phyloP scores from a whole-genome alignment of 306 rosid species.

The Benincasa hispida region DNA sequence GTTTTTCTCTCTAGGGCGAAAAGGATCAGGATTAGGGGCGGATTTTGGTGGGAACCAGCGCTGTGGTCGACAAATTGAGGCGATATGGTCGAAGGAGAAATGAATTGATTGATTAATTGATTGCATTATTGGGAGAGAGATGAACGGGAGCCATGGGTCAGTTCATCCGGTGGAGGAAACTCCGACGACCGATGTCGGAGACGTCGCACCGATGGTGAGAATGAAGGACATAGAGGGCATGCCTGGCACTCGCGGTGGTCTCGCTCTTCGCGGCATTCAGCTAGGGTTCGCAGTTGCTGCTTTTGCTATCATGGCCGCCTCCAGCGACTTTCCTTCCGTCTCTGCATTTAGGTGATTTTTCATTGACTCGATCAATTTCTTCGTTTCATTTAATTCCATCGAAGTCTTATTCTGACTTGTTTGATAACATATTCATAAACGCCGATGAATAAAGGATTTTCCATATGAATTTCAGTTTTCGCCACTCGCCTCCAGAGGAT shows the following conservation, averaged over 20 bases:
- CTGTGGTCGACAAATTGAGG: not conserved
- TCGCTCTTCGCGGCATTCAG: slow-evolving; percentile 48
- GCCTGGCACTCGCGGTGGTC: slow-evolving; percentile 87
- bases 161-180: slow-evolving; percentile 68
- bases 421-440: not conserved
- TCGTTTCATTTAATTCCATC: not conserved
- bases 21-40: not conserved
- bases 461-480: not conserved
- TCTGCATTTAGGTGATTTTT: slow-evolving; percentile 67
- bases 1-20: not conserved
- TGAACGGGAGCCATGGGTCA: slow-evolving; percentile 80
- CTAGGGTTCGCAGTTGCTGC: slow-evolving; percentile 60
- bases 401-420: not conserved
- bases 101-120: not conserved
- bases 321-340: slow-evolving; percentile 74
- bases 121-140: slow-evolving; percentile 25
- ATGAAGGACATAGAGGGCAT: slow-evolving; percentile 82
- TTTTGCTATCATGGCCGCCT: slow-evolving; percentile 63
- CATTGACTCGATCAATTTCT: not conserved
- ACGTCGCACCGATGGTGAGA: slow-evolving; percentile 51
- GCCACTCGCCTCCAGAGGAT: not conserved
- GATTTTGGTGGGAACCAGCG: not conserved
- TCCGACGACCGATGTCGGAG: slow-evolving; percentile 39
- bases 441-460: not conserved
- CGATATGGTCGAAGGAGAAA: not conserved